Base-by-base conservation (phyloP, 306 rosid genomes). In the Citrullus mucosospermus region DNA sequence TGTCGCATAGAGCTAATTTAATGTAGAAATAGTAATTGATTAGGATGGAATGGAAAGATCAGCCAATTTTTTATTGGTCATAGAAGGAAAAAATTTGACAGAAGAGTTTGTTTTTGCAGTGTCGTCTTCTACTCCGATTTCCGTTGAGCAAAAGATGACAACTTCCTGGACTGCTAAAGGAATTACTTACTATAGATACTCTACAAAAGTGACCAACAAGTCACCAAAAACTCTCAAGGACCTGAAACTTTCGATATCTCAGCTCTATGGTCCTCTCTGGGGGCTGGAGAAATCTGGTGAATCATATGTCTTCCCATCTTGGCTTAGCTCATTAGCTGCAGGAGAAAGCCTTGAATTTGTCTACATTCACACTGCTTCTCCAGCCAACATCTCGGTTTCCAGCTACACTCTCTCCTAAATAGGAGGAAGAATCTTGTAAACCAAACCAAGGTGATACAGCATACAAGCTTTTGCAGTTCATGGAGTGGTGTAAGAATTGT, bases 241-340 rank as follows among this genome's bases (percentile, higher is more conserved):
- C 85, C 70, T 95, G 71, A 86, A 83, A 41, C 91, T 95, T 68
- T 86, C 91, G 17, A 82, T 95, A 18, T 83, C 89, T 48, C 89
- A 91, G 79, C 92, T 95, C n/a, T 92, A 88, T 17, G 99, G 99
- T 72, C 97, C 99, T 78, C 48, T 92, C 36, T 95, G 99, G 99
- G 99, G 99, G 9, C 87, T 95, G 80, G 84, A 88, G 20, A 91
- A 90, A 82, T 80, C 86, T 0, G 91, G 90, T 1, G 85, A 92
- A 72, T 84, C 88, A 11, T 95, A 91, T 81, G 86, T 86, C 43
- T 92, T 91, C 83, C 99, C 99, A 48, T 77, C 91, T 58, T 95
- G 99, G 99, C 72, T 95, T 81, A 83, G 76, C 80, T 86, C 97
- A 54, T 83, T 95, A 58, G 81, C 92, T 15, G 89, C 97, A 0